A percentile compares a stretch with the other conserved stretches of the same genome.
phyloP scores from a whole-genome alignment of 2,329 filamentous ascomycete species.

The Neofusicoccum kwambonambiense region DNA sequence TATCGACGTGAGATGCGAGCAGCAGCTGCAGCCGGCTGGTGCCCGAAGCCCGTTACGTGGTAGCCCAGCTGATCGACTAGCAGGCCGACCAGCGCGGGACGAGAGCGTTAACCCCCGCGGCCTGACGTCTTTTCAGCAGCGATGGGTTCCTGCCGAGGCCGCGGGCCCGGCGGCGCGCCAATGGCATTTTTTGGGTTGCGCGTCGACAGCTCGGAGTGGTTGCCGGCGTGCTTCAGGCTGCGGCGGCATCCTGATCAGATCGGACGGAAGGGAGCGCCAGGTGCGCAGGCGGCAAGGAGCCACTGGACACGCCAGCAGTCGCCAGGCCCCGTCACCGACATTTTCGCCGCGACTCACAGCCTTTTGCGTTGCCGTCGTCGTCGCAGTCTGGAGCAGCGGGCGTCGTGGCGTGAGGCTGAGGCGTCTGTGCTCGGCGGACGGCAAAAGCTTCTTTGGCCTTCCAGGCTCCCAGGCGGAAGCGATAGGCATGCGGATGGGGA shows the following conservation, averaged over 20 bases:
- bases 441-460: conserved; percentile 1
- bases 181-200: neutral
- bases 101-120: conserved; percentile 1
- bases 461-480: neutral
- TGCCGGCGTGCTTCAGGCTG: conserved; percentile 10
- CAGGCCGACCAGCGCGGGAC: neutral
- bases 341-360: neutral
- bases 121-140: neutral
- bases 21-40: neutral
- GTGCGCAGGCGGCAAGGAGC: conserved; percentile 1
- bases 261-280: conserved; percentile 1
- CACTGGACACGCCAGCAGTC: neutral
- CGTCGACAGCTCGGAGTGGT: neutral
- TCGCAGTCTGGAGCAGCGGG: conserved; percentile 8
- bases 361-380: neutral
- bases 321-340: conserved; percentile 8
- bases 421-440: neutral
- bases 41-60: neutral
- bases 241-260: neutral
- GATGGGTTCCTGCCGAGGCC: neutral
- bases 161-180: neutral
- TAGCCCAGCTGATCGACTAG: neutral
- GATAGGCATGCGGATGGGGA: neutral
- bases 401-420: conserved; percentile 16
- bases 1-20: neutral